Evolutionary conservation across 805 yeast genomes (phyloP).

Genomic region (Sungouiozyma intestinalis): DNA sequence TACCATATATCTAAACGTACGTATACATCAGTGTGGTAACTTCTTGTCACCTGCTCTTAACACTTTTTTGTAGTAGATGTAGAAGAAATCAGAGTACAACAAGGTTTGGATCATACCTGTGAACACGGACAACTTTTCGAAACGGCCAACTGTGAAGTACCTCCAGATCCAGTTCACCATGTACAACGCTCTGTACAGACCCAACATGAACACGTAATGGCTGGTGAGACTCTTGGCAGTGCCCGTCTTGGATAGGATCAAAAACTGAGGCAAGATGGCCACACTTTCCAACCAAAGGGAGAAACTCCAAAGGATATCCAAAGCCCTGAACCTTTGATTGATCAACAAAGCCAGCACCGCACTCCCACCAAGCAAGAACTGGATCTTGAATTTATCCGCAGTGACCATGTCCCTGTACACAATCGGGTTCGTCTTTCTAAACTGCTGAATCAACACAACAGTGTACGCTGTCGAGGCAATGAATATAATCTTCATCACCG

Average conservation of each 20-base stretch:
- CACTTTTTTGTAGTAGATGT: constrained; percentile 74
- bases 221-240: constrained; percentile 79
- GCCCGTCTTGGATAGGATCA: constrained; percentile 80
- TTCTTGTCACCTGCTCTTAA: constrained; percentile 69
- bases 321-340: constrained; percentile 49
- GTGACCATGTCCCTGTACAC: constrained; percentile 42
- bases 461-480: constrained; percentile 67
- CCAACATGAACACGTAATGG: constrained; percentile 90
- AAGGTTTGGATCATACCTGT: constrained; percentile 83
- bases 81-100: constrained; percentile 91
- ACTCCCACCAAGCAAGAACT: constrained; percentile 59
- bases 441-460: constrained; percentile 52
- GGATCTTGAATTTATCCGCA: constrained; percentile 65
- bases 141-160: constrained; percentile 45
- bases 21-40: constrained; percentile 41
- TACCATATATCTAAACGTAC: constrained; percentile 1
- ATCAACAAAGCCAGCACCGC: constrained; percentile 49
- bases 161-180: constrained; percentile 94
- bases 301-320: constrained; percentile 77
- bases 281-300: constrained; percentile 87
- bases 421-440: constrained; percentile 39
- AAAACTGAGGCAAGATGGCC: constrained; percentile 87
- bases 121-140: constrained; percentile 60
- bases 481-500: constrained; percentile 73
- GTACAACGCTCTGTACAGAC: constrained; percentile 79